A percentile compares a stretch with the other conserved stretches of the same genome.
Conservation (phyloP, 2,329 filamentous ascomycete genomes). For the Nothomitra cinnamomea region DNA sequence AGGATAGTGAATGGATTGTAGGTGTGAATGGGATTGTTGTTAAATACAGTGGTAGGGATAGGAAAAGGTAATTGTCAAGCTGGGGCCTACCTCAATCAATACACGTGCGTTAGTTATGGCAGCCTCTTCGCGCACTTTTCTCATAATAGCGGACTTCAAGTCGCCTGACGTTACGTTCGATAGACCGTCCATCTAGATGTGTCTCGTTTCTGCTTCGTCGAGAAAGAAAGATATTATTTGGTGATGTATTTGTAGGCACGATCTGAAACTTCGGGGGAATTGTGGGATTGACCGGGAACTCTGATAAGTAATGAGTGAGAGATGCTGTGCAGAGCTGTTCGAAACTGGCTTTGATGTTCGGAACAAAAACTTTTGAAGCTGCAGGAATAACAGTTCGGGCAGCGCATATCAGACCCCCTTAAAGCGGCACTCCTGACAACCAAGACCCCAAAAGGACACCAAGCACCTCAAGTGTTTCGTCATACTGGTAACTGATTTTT, state of each 20-base stretch:
- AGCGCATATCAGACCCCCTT: not conserved
- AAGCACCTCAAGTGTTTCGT: not conserved
- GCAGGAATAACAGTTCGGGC: too few relatives aligned
- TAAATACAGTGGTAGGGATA: not conserved
- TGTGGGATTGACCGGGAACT: too few relatives aligned
- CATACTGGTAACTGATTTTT: too few relatives aligned
- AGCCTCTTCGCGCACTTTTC: conserved; percentile 45
- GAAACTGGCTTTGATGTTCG: too few relatives aligned
- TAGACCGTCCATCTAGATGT: not conserved
- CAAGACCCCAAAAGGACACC: not conserved
- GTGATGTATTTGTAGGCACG: too few relatives aligned
- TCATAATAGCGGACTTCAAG: conserved; percentile 38
- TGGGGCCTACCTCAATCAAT: conserved; percentile 46
- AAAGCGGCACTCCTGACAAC: not conserved
- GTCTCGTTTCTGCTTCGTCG: not conserved
- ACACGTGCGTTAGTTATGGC: conserved; percentile 51
- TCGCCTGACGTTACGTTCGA: conserved; percentile 16
- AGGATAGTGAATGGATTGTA: not conserved
- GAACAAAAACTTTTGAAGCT: too few relatives aligned
- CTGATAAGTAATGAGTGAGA: too few relatives aligned
- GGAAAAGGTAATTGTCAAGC: not conserved
- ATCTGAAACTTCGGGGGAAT: too few relatives aligned
- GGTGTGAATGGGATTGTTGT: not conserved
- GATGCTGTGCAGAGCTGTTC: too few relatives aligned
- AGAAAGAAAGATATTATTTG: not conserved